phyloP scores from a whole-genome alignment of 106 monocot genomes.

The Amphibolis antarctica region DNA sequence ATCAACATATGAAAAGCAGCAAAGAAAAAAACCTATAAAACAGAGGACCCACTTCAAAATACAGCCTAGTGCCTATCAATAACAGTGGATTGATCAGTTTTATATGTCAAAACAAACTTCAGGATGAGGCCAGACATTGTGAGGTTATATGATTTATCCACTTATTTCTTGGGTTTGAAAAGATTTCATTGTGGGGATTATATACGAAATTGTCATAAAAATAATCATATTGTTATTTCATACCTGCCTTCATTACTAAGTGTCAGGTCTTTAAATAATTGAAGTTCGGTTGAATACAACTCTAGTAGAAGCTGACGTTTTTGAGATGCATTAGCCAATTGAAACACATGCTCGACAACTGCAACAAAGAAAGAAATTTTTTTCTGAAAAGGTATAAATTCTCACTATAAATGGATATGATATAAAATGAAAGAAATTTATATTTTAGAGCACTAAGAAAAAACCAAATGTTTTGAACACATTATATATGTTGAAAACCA shows the following conservation, averaged over 20 bases:
- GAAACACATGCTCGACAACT: constrained; percentile 88
- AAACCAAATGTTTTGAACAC: too few relatives aligned
- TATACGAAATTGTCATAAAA: too few relatives aligned
- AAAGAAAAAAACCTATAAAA: background rate
- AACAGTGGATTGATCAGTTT: too few relatives aligned
- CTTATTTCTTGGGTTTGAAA: too few relatives aligned
- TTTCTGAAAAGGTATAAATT: background rate
- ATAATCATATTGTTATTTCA: background rate
- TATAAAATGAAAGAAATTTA: background rate
- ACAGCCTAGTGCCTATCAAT: too few relatives aligned
- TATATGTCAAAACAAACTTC: too few relatives aligned
- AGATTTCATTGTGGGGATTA: too few relatives aligned
- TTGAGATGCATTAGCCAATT: constrained; percentile 65
- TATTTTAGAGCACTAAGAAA: too few relatives aligned
- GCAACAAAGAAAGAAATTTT: background rate
- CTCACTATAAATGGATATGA: background rate
- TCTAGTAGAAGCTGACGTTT: constrained; percentile 67
- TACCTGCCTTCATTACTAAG: constrained; percentile 52
- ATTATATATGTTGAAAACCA: too few relatives aligned
- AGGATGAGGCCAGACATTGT: background rate
- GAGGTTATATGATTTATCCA: background rate
- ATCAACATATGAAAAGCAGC: too few relatives aligned
- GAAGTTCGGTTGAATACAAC: constrained; percentile 85
- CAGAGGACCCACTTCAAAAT: too few relatives aligned
- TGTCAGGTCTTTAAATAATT: constrained; percentile 72